Percentiles rank a stretch among this genome's conserved stretches.
Evolutionary conservation across 2,329 filamentous ascomycete species (phyloP).

Genomic region (Fusarium sp.): DNA sequence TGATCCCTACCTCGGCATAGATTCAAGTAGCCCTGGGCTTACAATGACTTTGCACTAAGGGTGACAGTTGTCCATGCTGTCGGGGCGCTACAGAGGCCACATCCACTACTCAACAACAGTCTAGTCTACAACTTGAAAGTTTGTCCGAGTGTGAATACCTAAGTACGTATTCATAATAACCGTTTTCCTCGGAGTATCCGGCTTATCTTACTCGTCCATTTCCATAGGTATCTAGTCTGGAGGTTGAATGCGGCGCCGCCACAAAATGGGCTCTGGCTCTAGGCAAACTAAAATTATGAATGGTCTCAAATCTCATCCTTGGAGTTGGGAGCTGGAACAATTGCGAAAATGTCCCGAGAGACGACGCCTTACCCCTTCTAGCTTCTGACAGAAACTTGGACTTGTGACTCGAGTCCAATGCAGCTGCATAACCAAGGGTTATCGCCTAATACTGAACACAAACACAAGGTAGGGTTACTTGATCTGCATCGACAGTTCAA

Average conservation of each 20-base stretch:
- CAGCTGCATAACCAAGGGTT: slow-evolving; percentile 1
- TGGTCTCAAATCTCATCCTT: slow-evolving; percentile 40
- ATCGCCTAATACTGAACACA: background rate
- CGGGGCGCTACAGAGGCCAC: background rate
- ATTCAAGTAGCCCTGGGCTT: background rate
- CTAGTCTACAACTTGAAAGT: background rate
- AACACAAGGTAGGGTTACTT: background rate
- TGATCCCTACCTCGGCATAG: background rate
- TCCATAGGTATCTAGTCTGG: background rate
- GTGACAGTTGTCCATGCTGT: slow-evolving; percentile 4
- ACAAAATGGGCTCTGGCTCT: slow-evolving; percentile 8
- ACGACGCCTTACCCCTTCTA: slow-evolving; percentile 33
- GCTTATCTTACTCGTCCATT: background rate
- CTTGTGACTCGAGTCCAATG: slow-evolving; percentile 18
- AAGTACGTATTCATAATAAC: background rate
- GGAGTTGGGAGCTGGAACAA: slow-evolving; percentile 17
- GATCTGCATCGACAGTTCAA: background rate
- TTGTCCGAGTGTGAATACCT: too few species aligned
- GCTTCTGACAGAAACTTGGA: slow-evolving; percentile 8
- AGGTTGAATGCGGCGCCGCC: slow-evolving; percentile 31
- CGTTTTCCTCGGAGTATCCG: background rate
- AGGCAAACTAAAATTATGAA: background rate
- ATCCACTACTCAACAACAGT: background rate
- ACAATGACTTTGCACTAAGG: background rate
- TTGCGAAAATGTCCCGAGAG: slow-evolving; percentile 41